phyloP scores from a whole-genome alignment of 148 eudicot species.

The Rhododendron williamsianum region DNA sequence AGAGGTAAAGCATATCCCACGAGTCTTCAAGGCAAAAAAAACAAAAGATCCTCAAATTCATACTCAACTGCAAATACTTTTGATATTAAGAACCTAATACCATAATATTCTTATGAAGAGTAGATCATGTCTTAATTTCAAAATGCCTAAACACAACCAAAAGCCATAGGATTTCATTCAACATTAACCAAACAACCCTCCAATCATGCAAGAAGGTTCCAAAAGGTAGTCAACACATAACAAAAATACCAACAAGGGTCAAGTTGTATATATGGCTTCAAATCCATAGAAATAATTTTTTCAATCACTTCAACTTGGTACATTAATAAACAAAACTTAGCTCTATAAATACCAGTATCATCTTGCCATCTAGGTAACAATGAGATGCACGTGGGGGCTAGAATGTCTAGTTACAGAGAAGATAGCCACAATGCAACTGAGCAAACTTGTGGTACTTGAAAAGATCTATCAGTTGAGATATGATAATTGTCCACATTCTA shows the following conservation, averaged over 20 bases:
- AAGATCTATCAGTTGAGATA: not conserved
- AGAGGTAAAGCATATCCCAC: not conserved
- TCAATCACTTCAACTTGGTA: not conserved
- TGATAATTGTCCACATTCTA: not conserved
- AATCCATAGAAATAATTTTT: not conserved
- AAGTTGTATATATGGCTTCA: not conserved
- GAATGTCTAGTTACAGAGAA: not conserved
- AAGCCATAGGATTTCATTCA: not conserved
- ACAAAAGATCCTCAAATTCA: not conserved
- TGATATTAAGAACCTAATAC: not conserved
- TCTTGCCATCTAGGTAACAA: not conserved
- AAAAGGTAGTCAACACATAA: not conserved
- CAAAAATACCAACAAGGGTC: not conserved
- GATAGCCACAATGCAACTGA: not conserved
- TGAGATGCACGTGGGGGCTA: not conserved
- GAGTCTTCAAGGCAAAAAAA: not conserved
- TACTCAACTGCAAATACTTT: not conserved
- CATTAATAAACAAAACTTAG: not conserved
- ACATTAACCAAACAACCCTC: not conserved
- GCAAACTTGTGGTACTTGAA: not conserved
- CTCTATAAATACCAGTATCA: not conserved
- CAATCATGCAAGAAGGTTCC: constrained; percentile 1
- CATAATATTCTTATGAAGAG: not conserved
- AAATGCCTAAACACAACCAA: not conserved
- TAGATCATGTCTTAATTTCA: not conserved